Conservation (phyloP, 1,284 basidiomycete species). For the Sphagnurus paluster region DNA sequence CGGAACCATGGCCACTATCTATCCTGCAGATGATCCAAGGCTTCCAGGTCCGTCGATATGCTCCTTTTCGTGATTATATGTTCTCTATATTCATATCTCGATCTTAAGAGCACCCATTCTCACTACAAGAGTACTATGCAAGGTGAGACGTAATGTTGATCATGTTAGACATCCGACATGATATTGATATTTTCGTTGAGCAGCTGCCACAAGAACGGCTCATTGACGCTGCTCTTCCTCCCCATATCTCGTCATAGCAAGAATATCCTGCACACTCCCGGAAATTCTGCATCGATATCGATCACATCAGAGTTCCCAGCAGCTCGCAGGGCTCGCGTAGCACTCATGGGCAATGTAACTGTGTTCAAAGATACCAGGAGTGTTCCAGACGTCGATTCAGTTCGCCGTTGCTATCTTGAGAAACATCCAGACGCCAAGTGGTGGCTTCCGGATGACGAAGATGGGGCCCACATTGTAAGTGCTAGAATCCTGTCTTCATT, state of each 20-base stretch:
- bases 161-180: background rate
- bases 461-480: slow-evolving; percentile 47
- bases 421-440: slow-evolving; percentile 49
- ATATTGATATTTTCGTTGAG: slow-evolving; percentile 1
- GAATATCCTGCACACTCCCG: slow-evolving; percentile 50
- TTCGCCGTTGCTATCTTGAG: slow-evolving; percentile 45
- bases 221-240: slow-evolving; percentile 59
- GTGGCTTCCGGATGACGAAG: slow-evolving; percentile 51
- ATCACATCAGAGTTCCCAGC: slow-evolving; percentile 44
- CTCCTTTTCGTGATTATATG: background rate
- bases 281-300: slow-evolving; percentile 53
- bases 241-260: slow-evolving; percentile 62
- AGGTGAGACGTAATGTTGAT: slow-evolving; percentile 32
- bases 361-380: slow-evolving; percentile 35
- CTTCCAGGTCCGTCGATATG: slow-evolving; percentile 36
- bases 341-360: slow-evolving; percentile 56
- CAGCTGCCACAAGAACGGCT: slow-evolving; percentile 61
- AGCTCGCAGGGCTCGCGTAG: slow-evolving; percentile 48
- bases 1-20: slow-evolving; percentile 52
- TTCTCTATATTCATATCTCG: background rate
- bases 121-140: slow-evolving; percentile 61
- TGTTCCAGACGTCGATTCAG: slow-evolving; percentile 32
- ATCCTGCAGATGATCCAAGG: slow-evolving; percentile 40
- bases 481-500: background rate
- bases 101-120: slow-evolving; percentile 53